Conservation (phyloP, 257 asterid genomes). For the Plantago elongata region DNA sequence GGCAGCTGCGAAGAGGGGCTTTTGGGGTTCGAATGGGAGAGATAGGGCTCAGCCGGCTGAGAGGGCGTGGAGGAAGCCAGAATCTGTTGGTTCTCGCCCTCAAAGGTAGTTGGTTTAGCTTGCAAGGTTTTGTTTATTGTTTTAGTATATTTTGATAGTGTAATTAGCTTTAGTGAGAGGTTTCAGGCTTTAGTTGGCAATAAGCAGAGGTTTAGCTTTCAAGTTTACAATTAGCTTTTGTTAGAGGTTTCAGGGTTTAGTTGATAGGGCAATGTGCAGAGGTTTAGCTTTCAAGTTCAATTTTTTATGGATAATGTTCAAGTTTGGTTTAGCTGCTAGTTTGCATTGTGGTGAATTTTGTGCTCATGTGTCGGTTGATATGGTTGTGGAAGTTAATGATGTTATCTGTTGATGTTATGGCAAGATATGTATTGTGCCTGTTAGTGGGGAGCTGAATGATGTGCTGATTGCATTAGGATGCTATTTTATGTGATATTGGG, state of each 20-base stretch:
- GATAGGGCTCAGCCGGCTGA: conserved; percentile 41
- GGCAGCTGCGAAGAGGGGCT: conserved; percentile 35
- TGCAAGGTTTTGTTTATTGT: neutral
- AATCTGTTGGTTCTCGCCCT: conserved; percentile 43
- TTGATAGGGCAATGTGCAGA: too few relatives aligned
- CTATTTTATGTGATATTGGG: too few relatives aligned
- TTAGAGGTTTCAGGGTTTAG: too few relatives aligned
- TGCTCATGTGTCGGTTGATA: conserved; percentile 13
- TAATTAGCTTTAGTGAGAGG: too few relatives aligned
- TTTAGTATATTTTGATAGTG: too few relatives aligned
- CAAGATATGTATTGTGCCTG: too few relatives aligned
- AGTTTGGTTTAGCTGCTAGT: neutral
- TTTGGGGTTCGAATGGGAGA: conserved; percentile 63
- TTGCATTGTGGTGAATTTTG: neutral
- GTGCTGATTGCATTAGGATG: too few relatives aligned
- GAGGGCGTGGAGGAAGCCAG: conserved; percentile 79
- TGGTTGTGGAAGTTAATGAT: neutral
- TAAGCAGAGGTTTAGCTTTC: neutral
- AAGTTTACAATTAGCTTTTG: neutral
- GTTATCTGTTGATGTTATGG: too few relatives aligned
- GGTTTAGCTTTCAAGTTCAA: neutral
- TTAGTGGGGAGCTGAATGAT: too few relatives aligned
- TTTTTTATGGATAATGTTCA: neutral
- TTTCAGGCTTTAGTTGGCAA: too few relatives aligned
- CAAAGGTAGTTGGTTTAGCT: conserved; percentile 51